Conservation (phyloP, 768 basidiomycete genomes). For the Tylopilus plumbeoviolaceoides region DNA sequence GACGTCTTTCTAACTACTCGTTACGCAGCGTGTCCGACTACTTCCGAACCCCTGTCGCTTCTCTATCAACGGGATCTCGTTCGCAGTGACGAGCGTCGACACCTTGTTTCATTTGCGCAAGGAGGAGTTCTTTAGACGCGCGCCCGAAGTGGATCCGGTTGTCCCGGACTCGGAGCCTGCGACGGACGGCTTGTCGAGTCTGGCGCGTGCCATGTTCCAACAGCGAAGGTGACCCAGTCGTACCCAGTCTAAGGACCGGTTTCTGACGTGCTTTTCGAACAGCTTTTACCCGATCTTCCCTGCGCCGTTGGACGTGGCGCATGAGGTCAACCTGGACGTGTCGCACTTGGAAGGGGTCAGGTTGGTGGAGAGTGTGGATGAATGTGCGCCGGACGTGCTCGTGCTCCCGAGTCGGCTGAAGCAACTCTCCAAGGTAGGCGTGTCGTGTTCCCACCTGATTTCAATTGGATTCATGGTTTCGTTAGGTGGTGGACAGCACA, state of each 20-base stretch:
- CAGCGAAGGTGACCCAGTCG: constrained; percentile 66
- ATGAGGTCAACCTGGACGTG: constrained; percentile 88
- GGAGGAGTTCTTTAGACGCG: constrained; percentile 72
- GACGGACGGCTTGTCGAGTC: constrained; percentile 73
- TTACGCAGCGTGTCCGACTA: constrained; percentile 61
- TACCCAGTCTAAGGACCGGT: neutral
- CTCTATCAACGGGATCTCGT: constrained; percentile 76
- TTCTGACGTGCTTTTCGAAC: neutral
- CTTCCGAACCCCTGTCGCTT: constrained; percentile 88
- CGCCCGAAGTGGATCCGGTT: constrained; percentile 55
- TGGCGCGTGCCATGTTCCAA: constrained; percentile 76
- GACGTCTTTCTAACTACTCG: neutral
- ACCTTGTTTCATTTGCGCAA: constrained; percentile 84
- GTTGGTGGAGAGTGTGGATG: constrained; percentile 32
- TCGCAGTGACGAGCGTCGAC: constrained; percentile 83
- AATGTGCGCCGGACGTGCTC: constrained; percentile 73
- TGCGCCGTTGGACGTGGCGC: constrained; percentile 63
- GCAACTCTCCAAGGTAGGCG: constrained; percentile 80
- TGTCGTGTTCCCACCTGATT: neutral
- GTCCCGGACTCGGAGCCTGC: constrained; percentile 40
- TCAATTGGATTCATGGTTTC: neutral
- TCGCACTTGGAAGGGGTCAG: constrained; percentile 61
- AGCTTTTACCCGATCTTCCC: constrained; percentile 98
- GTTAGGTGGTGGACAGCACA: constrained; percentile 72
- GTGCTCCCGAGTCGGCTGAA: constrained; percentile 86